These are phyloP conservation scores for Oxalis stricta DNA, from an alignment of 441 rosid genomes.

Conservation along the genomic window DNA sequence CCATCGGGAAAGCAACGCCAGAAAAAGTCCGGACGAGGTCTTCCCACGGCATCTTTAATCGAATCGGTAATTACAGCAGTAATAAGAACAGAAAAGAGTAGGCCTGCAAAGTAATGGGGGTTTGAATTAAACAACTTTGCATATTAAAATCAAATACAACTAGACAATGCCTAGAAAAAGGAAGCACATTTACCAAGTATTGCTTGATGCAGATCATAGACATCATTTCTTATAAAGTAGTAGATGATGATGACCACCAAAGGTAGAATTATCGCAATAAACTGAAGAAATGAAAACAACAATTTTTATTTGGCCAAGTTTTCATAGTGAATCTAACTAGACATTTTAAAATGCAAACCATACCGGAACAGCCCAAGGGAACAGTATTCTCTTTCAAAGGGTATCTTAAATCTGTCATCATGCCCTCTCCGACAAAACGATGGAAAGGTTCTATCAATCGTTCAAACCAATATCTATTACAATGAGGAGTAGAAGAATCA, in stretches of 20 bases:
- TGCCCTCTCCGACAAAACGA: slow-evolving; percentile 70
- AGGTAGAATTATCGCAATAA: slow-evolving; percentile 51
- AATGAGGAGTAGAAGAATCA: slow-evolving; percentile 54
- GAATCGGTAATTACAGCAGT: slow-evolving; percentile 82
- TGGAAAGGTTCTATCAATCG: slow-evolving; percentile 70
- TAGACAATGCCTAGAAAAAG: too few species aligned
- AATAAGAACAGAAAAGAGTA: slow-evolving; percentile 57
- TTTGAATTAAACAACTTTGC: not conserved
- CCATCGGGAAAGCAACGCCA: slow-evolving; percentile 89
- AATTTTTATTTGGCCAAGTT: not conserved
- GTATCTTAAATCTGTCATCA: slow-evolving; percentile 66
- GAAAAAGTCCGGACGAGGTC: slow-evolving; percentile 73
- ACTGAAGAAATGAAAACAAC: slow-evolving; percentile 19
- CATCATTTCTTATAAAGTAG: slow-evolving; percentile 52
- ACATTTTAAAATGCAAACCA: slow-evolving; percentile 7
- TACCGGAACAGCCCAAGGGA: slow-evolving; percentile 90
- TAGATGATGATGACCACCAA: slow-evolving; percentile 34
- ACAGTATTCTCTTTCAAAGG: slow-evolving; percentile 64
- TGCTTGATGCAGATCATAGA: slow-evolving; percentile 83
- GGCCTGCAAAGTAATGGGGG: slow-evolving; percentile 30
- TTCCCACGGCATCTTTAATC: slow-evolving; percentile 58
- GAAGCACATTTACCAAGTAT: slow-evolving; percentile 37
- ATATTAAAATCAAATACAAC: not conserved
- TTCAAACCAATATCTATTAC: slow-evolving; percentile 40
- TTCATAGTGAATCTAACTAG: slow-evolving; percentile 1